These are phyloP conservation scores for Trichocladium antarcticum DNA, from an alignment of 495 filamentous ascomycete genomes.

Conservation along the genomic window DNA sequence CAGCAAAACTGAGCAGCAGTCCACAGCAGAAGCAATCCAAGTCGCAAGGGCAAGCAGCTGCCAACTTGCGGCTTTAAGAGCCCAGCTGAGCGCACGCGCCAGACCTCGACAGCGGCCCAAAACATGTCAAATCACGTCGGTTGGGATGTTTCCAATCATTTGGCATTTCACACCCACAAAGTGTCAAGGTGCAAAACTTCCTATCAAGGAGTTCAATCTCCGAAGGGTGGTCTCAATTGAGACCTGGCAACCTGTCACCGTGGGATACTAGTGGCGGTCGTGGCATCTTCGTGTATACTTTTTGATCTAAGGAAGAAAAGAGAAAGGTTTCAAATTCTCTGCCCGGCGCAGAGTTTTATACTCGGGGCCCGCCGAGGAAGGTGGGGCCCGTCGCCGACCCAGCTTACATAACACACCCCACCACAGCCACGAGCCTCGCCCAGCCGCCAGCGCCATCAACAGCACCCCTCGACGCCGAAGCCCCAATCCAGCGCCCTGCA, in stretches of 20 bases:
- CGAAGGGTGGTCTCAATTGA: constrained; percentile 32
- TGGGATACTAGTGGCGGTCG: constrained; percentile 40
- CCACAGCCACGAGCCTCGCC: background rate
- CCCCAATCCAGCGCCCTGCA: background rate
- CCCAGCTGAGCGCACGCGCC: no score
- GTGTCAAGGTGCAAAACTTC: constrained; percentile 36
- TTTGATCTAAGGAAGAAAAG: constrained; percentile 42
- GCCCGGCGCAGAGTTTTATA: background rate
- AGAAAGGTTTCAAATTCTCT: constrained; percentile 13
- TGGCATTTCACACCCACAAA: constrained; percentile 38
- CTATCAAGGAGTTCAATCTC: constrained; percentile 43
- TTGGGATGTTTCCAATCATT: constrained; percentile 33
- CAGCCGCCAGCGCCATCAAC: background rate
- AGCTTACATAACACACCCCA: background rate
- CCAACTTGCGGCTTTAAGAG: background rate
- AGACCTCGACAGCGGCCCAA: no score
- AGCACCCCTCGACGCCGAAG: background rate
- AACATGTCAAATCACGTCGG: background rate
- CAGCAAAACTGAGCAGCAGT: no score
- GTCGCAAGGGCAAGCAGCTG: no score
- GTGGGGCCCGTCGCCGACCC: background rate
- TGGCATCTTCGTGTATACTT: constrained; percentile 43
- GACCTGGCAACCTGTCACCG: constrained; percentile 44
- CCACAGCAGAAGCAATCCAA: no score
- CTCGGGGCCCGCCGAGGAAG: background rate